A percentile compares a stretch with the other conserved stretches of the same genome.
Conservation (phyloP, 352 stramenopile genomes). For the Aphanomyces invadans region DNA sequence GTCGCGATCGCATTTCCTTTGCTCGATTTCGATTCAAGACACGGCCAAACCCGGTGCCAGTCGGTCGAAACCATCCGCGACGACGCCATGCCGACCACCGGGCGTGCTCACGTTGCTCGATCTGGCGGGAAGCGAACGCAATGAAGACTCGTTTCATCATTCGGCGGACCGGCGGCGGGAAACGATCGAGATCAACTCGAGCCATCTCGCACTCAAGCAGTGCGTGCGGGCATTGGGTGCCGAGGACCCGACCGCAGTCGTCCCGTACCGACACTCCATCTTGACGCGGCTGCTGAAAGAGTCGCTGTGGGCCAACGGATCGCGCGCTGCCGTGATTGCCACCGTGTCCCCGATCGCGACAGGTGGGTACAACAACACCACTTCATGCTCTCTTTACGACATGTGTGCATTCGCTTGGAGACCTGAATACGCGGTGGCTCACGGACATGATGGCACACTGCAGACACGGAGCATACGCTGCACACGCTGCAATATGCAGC, state of each 20-base stretch:
- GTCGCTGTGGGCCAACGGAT: constrained; percentile 54
- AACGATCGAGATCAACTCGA: constrained; percentile 79
- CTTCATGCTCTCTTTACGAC: too few species aligned
- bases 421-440: too few species aligned
- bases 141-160: constrained; percentile 73
- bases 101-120: constrained; percentile 54
- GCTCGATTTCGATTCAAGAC: constrained; percentile 48
- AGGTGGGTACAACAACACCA: constrained; percentile 27
- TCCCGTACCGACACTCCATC: constrained; percentile 61
- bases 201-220: constrained; percentile 71
- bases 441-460: background rate
- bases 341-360: constrained; percentile 58
- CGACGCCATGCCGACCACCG: constrained; percentile 33
- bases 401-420: too few species aligned
- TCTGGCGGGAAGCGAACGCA: constrained; percentile 65
- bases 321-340: constrained; percentile 64
- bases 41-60: background rate
- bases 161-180: constrained; percentile 62
- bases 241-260: constrained; percentile 44
- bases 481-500: constrained; percentile 64
- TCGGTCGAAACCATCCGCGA: background rate
- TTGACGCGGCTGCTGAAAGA: constrained; percentile 70
- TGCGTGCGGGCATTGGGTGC: constrained; percentile 63
- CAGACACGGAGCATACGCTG: constrained; percentile 68
- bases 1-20: constrained; percentile 62